Evolutionary conservation across 2,329 filamentous ascomycete species (phyloP).

Genomic region (Pyrenophora tritici-repentis): DNA sequence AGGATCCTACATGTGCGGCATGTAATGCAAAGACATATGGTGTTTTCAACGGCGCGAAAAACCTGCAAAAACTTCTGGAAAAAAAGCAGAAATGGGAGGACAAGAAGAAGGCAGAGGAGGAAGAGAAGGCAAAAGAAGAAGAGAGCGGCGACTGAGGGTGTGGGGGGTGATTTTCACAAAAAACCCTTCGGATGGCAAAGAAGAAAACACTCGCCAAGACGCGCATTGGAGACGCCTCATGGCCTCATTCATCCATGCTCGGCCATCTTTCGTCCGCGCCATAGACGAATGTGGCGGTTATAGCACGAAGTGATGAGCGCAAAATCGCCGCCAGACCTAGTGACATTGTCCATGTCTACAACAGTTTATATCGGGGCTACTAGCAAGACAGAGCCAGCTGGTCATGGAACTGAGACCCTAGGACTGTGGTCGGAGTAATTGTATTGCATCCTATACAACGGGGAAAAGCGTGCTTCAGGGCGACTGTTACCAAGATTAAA

Average conservation of each 20-base stretch:
- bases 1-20: slow-evolving; percentile 82
- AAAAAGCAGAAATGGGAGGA: slow-evolving; percentile 68
- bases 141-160: slow-evolving; percentile 23
- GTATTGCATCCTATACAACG: no score
- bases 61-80: slow-evolving; percentile 78
- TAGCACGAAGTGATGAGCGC: no score
- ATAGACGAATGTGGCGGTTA: background rate
- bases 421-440: no score
- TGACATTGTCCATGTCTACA: no score
- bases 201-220: background rate
- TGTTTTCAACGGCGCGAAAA: slow-evolving; percentile 87
- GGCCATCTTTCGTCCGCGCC: background rate
- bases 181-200: background rate
- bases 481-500: no score
- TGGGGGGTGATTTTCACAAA: background rate
- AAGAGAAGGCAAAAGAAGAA: slow-evolving; percentile 49
- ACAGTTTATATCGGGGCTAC: no score
- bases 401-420: no score
- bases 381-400: no score
- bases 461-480: no score
- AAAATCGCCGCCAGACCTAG: no score
- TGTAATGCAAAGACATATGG: slow-evolving; percentile 86
- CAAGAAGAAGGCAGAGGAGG: slow-evolving; percentile 61
- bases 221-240: background rate
- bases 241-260: no score